Evolutionary conservation across 371 early-diverging fungal species (phyloP).

Genomic region (Mortierella sp.): DNA sequence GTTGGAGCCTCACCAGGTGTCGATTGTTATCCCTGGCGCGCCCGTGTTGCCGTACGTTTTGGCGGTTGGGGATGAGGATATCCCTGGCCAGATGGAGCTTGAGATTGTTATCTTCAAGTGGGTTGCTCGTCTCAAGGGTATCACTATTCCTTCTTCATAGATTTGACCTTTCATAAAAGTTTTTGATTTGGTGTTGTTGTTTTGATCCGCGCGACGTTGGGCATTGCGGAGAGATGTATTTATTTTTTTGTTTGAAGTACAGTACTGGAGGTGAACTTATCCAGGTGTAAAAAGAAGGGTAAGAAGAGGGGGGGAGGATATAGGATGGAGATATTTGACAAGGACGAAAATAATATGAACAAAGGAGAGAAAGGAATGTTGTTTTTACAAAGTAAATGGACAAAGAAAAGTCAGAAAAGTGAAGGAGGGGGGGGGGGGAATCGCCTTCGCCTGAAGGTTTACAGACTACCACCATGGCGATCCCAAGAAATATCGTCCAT

Average conservation of each 20-base stretch:
- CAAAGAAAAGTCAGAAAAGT: neutral
- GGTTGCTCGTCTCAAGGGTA: constrained; percentile 39
- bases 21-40: constrained; percentile 38
- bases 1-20: constrained; percentile 13
- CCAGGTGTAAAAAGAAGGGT: constrained; percentile 1
- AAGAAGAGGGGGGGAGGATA: neutral
- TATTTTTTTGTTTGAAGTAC: neutral
- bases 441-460: neutral
- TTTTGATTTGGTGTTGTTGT: neutral
- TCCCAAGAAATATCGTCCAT: constrained; percentile 49
- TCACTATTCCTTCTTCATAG: constrained; percentile 14
- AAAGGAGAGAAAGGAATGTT: neutral
- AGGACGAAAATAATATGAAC: neutral
- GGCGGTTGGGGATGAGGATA: constrained; percentile 40
- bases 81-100: constrained; percentile 23
- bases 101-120: constrained; percentile 46
- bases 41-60: constrained; percentile 40
- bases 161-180: neutral
- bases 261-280: neutral
- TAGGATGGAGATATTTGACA: neutral
- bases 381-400: neutral
- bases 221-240: neutral
- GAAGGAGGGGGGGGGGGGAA: neutral
- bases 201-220: neutral
- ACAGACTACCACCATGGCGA: constrained; percentile 24